Evolutionary conservation across 2,329 filamentous ascomycete species (phyloP).

Genomic region (Penicillium sp.): DNA sequence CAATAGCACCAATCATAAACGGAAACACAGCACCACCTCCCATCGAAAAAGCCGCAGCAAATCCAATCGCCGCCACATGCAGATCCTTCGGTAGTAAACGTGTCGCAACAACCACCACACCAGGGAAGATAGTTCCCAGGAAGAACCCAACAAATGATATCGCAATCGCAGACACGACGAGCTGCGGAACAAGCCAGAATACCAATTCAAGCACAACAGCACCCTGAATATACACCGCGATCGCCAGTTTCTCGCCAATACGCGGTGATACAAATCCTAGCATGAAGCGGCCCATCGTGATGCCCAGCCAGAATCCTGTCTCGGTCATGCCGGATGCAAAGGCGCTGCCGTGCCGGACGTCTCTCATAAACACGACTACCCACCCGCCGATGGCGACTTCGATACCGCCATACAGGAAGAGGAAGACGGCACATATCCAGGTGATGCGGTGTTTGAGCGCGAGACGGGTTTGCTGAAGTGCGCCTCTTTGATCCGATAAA

Average conservation of each 20-base stretch:
- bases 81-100: conserved; percentile 64
- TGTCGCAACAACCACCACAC: conserved; percentile 63
- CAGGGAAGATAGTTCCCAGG: conserved; percentile 69
- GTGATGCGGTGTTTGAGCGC: conserved; percentile 54
- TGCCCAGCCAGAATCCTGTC: conserved; percentile 73
- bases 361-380: conserved; percentile 73
- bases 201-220: conserved; percentile 61
- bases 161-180: conserved; percentile 64
- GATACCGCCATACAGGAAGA: conserved; percentile 44
- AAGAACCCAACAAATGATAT: conserved; percentile 69
- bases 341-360: conserved; percentile 56
- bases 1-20: conserved; percentile 38
- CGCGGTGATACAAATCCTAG: conserved; percentile 37
- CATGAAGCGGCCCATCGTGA: conserved; percentile 64
- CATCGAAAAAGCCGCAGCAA: conserved; percentile 68
- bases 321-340: conserved; percentile 65
- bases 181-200: conserved; percentile 72
- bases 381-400: conserved; percentile 48
- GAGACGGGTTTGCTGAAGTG: conserved; percentile 18
- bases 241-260: conserved; percentile 51
- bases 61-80: conserved; percentile 69
- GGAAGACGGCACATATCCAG: conserved; percentile 65
- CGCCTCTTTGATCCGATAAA: conserved; percentile 5
- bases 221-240: conserved; percentile 56
- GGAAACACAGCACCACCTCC: conserved; percentile 52